Percentiles rank a stretch among this genome's conserved stretches.
Conservation (phyloP, 2,329 filamentous ascomycete genomes). For the Pseudocercospora macadamiae region DNA sequence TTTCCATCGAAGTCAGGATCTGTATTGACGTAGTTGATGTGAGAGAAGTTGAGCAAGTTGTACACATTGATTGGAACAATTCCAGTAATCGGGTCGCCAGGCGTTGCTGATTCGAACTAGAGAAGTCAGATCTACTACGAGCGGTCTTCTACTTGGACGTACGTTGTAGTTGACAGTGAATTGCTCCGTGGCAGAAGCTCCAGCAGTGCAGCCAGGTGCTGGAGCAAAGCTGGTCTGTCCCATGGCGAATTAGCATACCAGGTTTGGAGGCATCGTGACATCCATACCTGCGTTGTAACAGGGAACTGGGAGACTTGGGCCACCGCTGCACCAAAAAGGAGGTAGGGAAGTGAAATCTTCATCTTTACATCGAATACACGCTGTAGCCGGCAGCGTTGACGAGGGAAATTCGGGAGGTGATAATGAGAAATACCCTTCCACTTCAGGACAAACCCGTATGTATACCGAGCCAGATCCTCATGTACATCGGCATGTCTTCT, state of each 20-base stretch:
- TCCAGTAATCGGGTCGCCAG: slow-evolving; percentile 17
- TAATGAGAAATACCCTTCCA: no score
- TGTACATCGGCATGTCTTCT: no score
- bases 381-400: no score
- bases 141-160: not conserved
- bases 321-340: slow-evolving; percentile 5
- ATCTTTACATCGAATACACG: no score
- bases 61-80: slow-evolving; percentile 21
- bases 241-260: not conserved
- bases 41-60: slow-evolving; percentile 23
- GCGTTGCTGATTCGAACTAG: slow-evolving; percentile 22
- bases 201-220: slow-evolving; percentile 14
- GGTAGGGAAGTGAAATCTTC: not conserved
- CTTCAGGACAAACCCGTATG: no score
- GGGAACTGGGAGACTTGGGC: slow-evolving; percentile 18
- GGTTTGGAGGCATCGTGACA: not conserved
- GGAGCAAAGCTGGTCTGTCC: slow-evolving; percentile 16
- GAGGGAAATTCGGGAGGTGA: no score
- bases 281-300: slow-evolving; percentile 16
- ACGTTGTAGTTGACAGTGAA: slow-evolving; percentile 24
- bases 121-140: not conserved
- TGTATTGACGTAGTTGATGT: slow-evolving; percentile 24
- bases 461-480: no score
- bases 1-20: slow-evolving; percentile 26
- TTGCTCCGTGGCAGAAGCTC: slow-evolving; percentile 10